A percentile compares a stretch with the other conserved stretches of the same genome.
Conservation (phyloP, 2,329 filamentous ascomycete species). For the Neofusicoccum sp. region DNA sequence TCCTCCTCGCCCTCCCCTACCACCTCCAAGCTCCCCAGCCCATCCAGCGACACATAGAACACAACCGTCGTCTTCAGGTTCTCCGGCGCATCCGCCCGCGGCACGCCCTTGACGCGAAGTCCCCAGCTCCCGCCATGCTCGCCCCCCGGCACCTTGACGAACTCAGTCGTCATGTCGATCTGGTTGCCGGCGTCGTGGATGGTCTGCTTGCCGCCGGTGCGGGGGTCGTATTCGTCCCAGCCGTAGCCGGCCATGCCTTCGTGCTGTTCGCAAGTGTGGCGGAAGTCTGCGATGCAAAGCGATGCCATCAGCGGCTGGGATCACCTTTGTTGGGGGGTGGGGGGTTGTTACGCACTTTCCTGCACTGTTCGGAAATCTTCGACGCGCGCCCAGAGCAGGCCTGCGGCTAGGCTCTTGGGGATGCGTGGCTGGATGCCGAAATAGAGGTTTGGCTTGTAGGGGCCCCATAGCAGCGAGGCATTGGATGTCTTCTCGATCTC, state of each 20-base stretch:
- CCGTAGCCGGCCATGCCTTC: conserved; percentile 88
- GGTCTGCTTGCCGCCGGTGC: conserved; percentile 81
- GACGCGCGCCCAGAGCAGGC: conserved; percentile 84
- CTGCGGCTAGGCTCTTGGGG: conserved; percentile 76
- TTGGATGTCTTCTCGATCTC: conserved; percentile 58
- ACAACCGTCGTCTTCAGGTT: conserved; percentile 73
- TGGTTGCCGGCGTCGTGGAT: conserved; percentile 88
- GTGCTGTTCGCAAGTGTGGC: conserved; percentile 94
- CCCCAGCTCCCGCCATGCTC: conserved; percentile 88
- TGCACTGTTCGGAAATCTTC: conserved; percentile 76
- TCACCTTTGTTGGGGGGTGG: background rate
- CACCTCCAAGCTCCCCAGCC: conserved; percentile 64
- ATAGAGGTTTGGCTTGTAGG: conserved; percentile 90
- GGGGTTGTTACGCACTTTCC: conserved; percentile 68
- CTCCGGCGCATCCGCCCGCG: conserved; percentile 64
- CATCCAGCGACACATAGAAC: conserved; percentile 82
- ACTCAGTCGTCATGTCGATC: conserved; percentile 87
- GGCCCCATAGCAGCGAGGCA: conserved; percentile 89
- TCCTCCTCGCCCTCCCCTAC: conserved; percentile 46
- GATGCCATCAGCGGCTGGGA: conserved; percentile 21
- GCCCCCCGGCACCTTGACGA: conserved; percentile 88
- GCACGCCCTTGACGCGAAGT: conserved; percentile 77
- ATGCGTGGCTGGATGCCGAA: conserved; percentile 84
- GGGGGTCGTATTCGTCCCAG: conserved; percentile 94
- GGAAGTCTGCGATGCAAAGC: conserved; percentile 61